Evolutionary conservation across 2,329 filamentous ascomycete genomes (phyloP).

Genomic region (Shiraia bambusicola): DNA sequence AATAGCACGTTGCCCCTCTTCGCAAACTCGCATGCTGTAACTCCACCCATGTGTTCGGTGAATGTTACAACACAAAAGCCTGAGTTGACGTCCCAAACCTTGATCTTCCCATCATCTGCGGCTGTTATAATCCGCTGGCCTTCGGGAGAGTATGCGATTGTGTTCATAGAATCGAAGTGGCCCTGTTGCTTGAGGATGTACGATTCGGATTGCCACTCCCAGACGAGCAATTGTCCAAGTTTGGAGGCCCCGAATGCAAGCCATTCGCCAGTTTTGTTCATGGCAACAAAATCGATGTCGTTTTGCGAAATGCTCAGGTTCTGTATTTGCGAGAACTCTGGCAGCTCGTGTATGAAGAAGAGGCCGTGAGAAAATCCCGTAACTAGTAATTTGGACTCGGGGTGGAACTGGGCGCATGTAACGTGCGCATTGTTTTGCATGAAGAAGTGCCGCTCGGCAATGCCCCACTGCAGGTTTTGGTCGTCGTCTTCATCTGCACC

Average conservation of each 20-base stretch:
- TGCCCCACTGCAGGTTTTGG: constrained; percentile 80
- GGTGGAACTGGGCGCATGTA: constrained; percentile 86
- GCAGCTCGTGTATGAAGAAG: constrained; percentile 93
- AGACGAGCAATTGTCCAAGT: constrained; percentile 91
- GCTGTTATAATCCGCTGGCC: constrained; percentile 91
- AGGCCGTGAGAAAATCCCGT: constrained; percentile 93
- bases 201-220: constrained; percentile 99
- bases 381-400: constrained; percentile 86
- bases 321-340: constrained; percentile 93
- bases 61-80: constrained; percentile 98
- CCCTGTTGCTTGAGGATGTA: constrained; percentile 98
- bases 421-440: constrained; percentile 86
- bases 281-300: constrained; percentile 90
- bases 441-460: constrained; percentile 89
- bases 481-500: constrained; percentile 60
- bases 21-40: constrained; percentile 92
- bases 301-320: constrained; percentile 93
- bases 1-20: constrained; percentile 95
- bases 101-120: constrained; percentile 96
- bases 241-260: constrained; percentile 95
- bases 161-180: constrained; percentile 94
- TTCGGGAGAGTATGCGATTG: constrained; percentile 88
- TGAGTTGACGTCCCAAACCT: constrained; percentile 95
- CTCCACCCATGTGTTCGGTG: constrained; percentile 91
- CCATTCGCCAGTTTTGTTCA: constrained; percentile 96